Conservation (phyloP, 805 yeast genomes). For the Candida insectalens region DNA sequence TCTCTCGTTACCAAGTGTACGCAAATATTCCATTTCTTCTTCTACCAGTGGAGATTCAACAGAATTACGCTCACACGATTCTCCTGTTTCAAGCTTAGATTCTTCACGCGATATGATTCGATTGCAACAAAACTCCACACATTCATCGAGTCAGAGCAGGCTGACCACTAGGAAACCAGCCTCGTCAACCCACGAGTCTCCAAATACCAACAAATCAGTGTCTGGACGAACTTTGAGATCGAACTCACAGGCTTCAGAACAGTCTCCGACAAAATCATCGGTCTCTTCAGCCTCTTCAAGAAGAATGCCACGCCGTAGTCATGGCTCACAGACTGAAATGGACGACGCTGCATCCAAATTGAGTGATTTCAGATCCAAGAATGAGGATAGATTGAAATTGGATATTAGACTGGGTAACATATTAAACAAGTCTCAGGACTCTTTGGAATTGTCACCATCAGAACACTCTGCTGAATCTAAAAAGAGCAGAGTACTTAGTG, state of each 20-base stretch:
- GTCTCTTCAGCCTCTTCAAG: slow-evolving; percentile 4
- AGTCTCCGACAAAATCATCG: neutral
- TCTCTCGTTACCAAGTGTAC: slow-evolving; percentile 10
- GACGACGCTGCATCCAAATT: slow-evolving; percentile 21
- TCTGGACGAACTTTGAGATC: too few relatives aligned
- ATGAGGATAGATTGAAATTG: slow-evolving; percentile 20
- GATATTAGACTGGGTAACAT: slow-evolving; percentile 18
- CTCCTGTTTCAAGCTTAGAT: too few relatives aligned
- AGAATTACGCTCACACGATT: too few relatives aligned
- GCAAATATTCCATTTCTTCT: slow-evolving; percentile 13
- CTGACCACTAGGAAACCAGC: too few relatives aligned
- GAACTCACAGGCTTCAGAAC: neutral
- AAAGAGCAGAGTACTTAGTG: slow-evolving; percentile 3
- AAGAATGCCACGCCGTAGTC: slow-evolving; percentile 5
- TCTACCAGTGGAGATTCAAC: neutral
- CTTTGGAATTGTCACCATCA: slow-evolving; percentile 7
- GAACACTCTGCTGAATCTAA: neutral
- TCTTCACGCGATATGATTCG: too few relatives aligned
- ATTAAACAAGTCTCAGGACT: slow-evolving; percentile 17
- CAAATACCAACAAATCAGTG: too few relatives aligned
- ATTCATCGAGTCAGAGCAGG: too few relatives aligned
- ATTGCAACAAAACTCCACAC: too few relatives aligned
- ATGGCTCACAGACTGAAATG: slow-evolving; percentile 7
- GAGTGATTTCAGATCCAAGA: slow-evolving; percentile 18
- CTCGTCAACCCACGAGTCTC: too few relatives aligned